Evolutionary conservation across 306 rosid genomes (phyloP).

Genomic region (Medicago lupulina): DNA sequence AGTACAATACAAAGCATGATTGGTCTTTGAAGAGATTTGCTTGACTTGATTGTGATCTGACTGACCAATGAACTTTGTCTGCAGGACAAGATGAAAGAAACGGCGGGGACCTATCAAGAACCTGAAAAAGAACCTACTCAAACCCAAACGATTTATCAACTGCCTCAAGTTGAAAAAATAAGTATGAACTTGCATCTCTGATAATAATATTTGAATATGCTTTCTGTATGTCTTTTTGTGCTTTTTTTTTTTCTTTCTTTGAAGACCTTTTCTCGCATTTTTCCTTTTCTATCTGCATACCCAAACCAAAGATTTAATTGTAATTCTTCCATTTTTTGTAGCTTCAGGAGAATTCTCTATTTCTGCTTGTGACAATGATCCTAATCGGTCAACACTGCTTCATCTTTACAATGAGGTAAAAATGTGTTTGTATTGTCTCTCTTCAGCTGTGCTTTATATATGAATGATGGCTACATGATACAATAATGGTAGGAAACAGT

Average conservation of each 20-base stretch:
- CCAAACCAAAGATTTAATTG: slow-evolving; percentile 11
- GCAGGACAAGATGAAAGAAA: slow-evolving; percentile 65
- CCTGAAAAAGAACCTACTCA: slow-evolving; percentile 56
- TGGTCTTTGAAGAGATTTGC: slow-evolving; percentile 26
- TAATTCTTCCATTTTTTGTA: slow-evolving; percentile 46
- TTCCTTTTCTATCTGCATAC: no score
- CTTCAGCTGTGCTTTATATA: neutral
- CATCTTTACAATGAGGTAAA: slow-evolving; percentile 82
- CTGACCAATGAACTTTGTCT: slow-evolving; percentile 35
- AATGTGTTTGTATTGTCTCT: neutral
- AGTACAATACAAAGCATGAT: neutral
- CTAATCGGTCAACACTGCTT: slow-evolving; percentile 62
- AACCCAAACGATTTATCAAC: slow-evolving; percentile 55
- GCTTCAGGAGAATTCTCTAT: slow-evolving; percentile 66
- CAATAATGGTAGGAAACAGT: neutral
- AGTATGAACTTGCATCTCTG: slow-evolving; percentile 49
- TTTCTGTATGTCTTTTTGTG: no score
- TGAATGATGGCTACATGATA: slow-evolving; percentile 10
- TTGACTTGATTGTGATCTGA: slow-evolving; percentile 41
- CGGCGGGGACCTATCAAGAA: slow-evolving; percentile 57
- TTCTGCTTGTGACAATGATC: slow-evolving; percentile 60
- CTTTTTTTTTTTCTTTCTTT: no score
- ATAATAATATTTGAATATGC: neutral
- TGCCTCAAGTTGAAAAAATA: slow-evolving; percentile 67
- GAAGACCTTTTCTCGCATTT: no score